Base-by-base conservation (phyloP, 1,139 yeast species). In the Spencermartinsiella ligniputridi region DNA sequence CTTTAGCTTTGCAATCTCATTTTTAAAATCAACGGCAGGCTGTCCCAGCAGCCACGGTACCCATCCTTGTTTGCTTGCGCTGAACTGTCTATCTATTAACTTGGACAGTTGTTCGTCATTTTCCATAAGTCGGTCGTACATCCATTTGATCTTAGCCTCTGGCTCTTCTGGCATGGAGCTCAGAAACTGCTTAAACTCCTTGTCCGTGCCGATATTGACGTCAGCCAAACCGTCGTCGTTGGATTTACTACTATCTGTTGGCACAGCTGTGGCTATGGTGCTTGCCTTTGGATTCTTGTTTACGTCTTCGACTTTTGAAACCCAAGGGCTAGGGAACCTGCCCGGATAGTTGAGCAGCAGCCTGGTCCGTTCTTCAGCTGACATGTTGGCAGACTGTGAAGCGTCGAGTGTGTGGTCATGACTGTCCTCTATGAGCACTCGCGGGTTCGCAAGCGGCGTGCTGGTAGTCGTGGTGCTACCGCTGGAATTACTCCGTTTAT, bases 251-350 rank as follows among this genome's bases (percentile, higher is more conserved):
- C 19, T n/a, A 22, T 41, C 22, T 13, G 25, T 22, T n/a, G 33
- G 36, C 9, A 6, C 25, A 6, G 6, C 25, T 6, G 25, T 6
- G 6, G 11, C 11, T 6, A 6, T 22, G 12, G 17, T 30, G n/a
- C 34, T 30, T 8, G 34, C 8, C 8, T n/a, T 33, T 4, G 20
- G 6, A 33, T 19, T 11, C n/a, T 9, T 16, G 5, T 33, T 11
- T 17, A n/a, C 12, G 37, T 19, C 33, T 45, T 47, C 22, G 42
- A 42, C 35, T 44, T 41, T 25, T 21, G 22, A 3, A 24, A 11
- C 32, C 37, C 12, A 50, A 46, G 58, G 58, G 34, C 55, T 54
- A 2, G 59, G 60, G 37, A 56, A 56, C 39, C 52, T 56, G 37
- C 58, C 60, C 6, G 58, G 60, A 37, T 52, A 54, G 35, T 52